A percentile compares a stretch with the other conserved stretches of the same genome.
phyloP scores from a whole-genome alignment of 768 basidiomycete genomes.

The Termitomyces eurrhizus region DNA sequence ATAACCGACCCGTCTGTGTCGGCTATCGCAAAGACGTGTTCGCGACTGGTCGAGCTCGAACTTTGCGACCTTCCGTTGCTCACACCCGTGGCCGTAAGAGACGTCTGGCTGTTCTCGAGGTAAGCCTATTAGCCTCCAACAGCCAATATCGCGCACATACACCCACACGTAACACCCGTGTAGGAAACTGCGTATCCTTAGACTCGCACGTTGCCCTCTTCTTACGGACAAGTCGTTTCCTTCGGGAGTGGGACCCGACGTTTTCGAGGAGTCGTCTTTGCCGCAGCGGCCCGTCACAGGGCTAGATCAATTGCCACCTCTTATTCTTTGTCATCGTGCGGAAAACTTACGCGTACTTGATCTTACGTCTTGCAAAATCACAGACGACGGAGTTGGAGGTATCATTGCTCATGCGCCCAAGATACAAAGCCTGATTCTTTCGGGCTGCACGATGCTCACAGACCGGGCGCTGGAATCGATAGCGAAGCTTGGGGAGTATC shows the following conservation, averaged over 20 bases:
- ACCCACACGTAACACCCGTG: slow-evolving; percentile 4
- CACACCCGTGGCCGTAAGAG: slow-evolving; percentile 65
- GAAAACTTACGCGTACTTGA: slow-evolving; percentile 79
- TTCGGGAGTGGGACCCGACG: slow-evolving; percentile 30
- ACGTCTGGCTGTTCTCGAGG: slow-evolving; percentile 78
- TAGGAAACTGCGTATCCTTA: slow-evolving; percentile 70
- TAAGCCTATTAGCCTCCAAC: slow-evolving; percentile 23
- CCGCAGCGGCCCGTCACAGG: slow-evolving; percentile 55
- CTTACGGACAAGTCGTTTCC: slow-evolving; percentile 84
- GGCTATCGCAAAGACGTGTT: slow-evolving; percentile 69
- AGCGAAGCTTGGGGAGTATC: slow-evolving; percentile 63
- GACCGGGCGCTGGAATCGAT: slow-evolving; percentile 68
- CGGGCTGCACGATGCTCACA: slow-evolving; percentile 74
- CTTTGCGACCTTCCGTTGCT: slow-evolving; percentile 65
- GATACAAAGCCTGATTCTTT: slow-evolving; percentile 71
- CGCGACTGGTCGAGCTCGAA: slow-evolving; percentile 79
- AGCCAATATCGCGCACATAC: slow-evolving; percentile 12
- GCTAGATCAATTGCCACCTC: slow-evolving; percentile 58
- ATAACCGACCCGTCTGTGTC: slow-evolving; percentile 60
- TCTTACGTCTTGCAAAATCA: slow-evolving; percentile 69
- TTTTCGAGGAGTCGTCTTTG: slow-evolving; percentile 43
- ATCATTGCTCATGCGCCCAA: slow-evolving; percentile 72
- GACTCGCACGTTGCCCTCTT: slow-evolving; percentile 71
- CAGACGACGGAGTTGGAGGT: slow-evolving; percentile 74
- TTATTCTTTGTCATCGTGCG: slow-evolving; percentile 60